phyloP scores from a whole-genome alignment of 179 eudicot species.

The Spinacia oleracea region DNA sequence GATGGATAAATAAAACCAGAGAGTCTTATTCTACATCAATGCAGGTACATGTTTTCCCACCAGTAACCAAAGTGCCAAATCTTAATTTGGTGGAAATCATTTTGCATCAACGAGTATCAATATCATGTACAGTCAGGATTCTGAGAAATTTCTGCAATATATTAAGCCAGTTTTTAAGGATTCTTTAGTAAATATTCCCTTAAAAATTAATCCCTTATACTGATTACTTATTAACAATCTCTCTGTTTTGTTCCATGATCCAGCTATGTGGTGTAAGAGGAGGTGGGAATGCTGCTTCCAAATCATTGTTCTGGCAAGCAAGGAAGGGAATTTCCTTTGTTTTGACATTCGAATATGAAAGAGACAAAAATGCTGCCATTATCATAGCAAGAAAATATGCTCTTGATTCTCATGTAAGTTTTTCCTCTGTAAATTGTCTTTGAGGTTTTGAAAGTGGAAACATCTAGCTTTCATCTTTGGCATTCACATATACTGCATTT shows the following conservation, averaged over 20 bases:
- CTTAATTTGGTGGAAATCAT: neutral
- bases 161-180: neutral
- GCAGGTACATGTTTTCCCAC: conserved; percentile 57
- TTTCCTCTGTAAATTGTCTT: neutral
- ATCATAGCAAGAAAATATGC: conserved; percentile 84
- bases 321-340: conserved; percentile 71
- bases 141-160: neutral
- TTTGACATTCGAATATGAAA: conserved; percentile 72
- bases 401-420: conserved; percentile 69
- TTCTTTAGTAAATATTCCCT: neutral
- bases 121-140: neutral
- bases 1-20: conserved; percentile 77
- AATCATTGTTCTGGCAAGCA: conserved; percentile 87
- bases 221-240: neutral
- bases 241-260: neutral
- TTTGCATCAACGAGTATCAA: neutral
- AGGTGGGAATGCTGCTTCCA: conserved; percentile 85
- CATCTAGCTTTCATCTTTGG: neutral
- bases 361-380: conserved; percentile 80
- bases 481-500: neutral
- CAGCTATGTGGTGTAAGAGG: conserved; percentile 93
- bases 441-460: neutral
- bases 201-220: neutral
- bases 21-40: conserved; percentile 80
- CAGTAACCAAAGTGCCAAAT: neutral